These are phyloP conservation scores for Soucietia sequanensis DNA, from an alignment of 805 yeast genomes.

Conservation along the genomic window DNA sequence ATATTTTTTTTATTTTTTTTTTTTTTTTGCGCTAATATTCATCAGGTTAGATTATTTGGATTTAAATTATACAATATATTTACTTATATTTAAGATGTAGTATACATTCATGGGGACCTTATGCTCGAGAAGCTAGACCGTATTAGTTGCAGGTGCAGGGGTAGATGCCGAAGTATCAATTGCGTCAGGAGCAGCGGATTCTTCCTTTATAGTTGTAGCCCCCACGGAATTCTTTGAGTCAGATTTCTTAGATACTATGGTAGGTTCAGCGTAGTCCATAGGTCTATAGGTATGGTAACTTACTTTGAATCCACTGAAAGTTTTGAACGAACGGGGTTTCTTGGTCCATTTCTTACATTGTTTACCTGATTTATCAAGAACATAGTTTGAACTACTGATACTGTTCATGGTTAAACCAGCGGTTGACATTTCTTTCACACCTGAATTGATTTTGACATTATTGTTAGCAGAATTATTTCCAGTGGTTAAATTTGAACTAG, in stretches of 20 bases:
- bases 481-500: neutral
- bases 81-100: no score
- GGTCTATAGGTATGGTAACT: slow-evolving; percentile 16
- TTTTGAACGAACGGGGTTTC: slow-evolving; percentile 34
- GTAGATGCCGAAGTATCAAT: no score
- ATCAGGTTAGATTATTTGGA: no score
- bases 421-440: slow-evolving; percentile 40
- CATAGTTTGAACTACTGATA: slow-evolving; percentile 21
- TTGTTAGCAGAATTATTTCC: no score
- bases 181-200: no score
- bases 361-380: slow-evolving; percentile 35
- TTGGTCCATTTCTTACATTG: slow-evolving; percentile 36
- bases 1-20: no score
- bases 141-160: no score
- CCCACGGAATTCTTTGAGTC: neutral
- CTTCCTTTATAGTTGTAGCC: neutral
- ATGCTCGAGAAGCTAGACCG: no score
- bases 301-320: slow-evolving; percentile 43
- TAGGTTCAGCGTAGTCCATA: neutral
- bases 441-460: slow-evolving; percentile 34
- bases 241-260: neutral
- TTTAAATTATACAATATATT: no score
- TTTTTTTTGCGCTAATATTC: no score
- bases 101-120: no score
- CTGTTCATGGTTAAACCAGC: slow-evolving; percentile 40